phyloP scores from a whole-genome alignment of 179 eudicot genomes.

The Nepenthes alata region DNA sequence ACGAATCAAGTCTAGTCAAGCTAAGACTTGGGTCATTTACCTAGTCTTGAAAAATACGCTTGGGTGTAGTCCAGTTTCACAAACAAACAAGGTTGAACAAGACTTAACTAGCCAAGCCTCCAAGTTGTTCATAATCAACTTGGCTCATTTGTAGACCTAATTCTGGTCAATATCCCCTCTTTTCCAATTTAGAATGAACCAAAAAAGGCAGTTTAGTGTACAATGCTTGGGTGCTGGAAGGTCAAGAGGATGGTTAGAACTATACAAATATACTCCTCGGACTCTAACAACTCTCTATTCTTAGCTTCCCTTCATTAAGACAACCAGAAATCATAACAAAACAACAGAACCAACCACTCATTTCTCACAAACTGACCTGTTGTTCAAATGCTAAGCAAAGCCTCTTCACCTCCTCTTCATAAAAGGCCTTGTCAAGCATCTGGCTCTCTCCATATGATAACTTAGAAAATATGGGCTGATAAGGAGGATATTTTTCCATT shows the following conservation, averaged over 20 bases:
- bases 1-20: too few relatives aligned
- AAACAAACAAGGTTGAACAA: too few relatives aligned
- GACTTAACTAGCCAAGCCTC: not conserved
- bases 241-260: not conserved
- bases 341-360: not conserved
- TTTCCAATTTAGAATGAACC: too few relatives aligned
- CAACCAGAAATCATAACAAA: not conserved
- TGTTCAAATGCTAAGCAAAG: constrained; percentile 90
- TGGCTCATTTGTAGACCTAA: too few relatives aligned
- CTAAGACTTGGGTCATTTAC: too few relatives aligned
- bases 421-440: constrained; percentile 96
- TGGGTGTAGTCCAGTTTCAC: too few relatives aligned
- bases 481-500: constrained; percentile 94
- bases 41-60: too few relatives aligned
- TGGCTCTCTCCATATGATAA: constrained; percentile 94
- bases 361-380: constrained; percentile 39
- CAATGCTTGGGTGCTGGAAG: too few relatives aligned
- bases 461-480: constrained; percentile 73
- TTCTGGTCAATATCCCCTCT: too few relatives aligned
- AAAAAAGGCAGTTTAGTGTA: too few relatives aligned
- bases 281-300: not conserved
- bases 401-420: constrained; percentile 97
- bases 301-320: not conserved
- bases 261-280: not conserved
- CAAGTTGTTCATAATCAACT: too few relatives aligned